These are phyloP conservation scores for Wickerhamiella galacta DNA, from an alignment of 805 yeast genomes.

Conservation along the genomic window DNA sequence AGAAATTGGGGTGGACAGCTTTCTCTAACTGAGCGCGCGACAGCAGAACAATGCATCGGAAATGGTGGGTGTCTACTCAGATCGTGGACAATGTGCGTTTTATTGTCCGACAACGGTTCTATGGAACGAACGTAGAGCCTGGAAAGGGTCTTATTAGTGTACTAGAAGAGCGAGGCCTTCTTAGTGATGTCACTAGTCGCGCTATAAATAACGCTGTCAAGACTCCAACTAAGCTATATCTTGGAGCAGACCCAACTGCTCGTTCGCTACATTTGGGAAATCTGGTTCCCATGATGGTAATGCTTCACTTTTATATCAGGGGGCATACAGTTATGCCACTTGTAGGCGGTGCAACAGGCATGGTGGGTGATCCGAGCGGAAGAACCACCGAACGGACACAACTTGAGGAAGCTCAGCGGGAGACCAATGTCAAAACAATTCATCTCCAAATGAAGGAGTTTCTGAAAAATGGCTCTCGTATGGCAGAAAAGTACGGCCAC, in stretches of 20 bases:
- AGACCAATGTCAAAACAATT: slow-evolving; percentile 42
- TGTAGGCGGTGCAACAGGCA: slow-evolving; percentile 71
- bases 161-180: slow-evolving; percentile 30
- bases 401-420: slow-evolving; percentile 36
- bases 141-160: slow-evolving; percentile 25
- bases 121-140: slow-evolving; percentile 1
- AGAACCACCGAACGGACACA: slow-evolving; percentile 54
- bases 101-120: too few species aligned
- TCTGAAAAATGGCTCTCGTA: slow-evolving; percentile 41
- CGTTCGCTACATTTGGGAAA: slow-evolving; percentile 81
- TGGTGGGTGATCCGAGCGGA: slow-evolving; percentile 95
- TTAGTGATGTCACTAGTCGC: slow-evolving; percentile 23
- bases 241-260: slow-evolving; percentile 97
- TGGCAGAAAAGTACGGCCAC: slow-evolving; percentile 36
- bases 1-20: too few species aligned
- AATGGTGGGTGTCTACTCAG: too few species aligned
- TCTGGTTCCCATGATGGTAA: slow-evolving; percentile 66
- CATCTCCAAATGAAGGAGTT: slow-evolving; percentile 44
- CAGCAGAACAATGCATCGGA: too few species aligned
- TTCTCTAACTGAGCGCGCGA: too few species aligned
- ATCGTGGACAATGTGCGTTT: too few species aligned
- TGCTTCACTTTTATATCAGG: slow-evolving; percentile 65
- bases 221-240: slow-evolving; percentile 41
- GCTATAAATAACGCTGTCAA: slow-evolving; percentile 14
- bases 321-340: slow-evolving; percentile 77